These are phyloP conservation scores for Didymella exigua DNA, from an alignment of 2,329 filamentous ascomycete genomes.

Conservation along the genomic window DNA sequence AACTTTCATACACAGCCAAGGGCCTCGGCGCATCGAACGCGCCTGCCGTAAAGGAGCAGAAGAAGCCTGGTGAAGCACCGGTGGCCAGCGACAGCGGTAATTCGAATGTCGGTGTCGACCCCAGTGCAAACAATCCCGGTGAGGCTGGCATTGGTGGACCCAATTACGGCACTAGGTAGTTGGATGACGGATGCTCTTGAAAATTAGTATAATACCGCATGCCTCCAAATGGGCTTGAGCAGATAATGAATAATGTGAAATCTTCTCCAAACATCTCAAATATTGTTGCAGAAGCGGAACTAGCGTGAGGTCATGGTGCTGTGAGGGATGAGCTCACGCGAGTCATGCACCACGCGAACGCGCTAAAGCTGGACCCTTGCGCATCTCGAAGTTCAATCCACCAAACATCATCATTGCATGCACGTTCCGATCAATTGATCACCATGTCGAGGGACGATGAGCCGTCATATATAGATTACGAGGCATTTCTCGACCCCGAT, in stretches of 20 bases:
- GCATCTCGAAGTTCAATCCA: background rate
- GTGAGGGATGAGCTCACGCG: constrained; percentile 11
- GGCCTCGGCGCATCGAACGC: constrained; percentile 26
- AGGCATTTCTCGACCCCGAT: constrained; percentile 80
- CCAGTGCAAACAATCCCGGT: constrained; percentile 23
- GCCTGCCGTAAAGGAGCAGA: constrained; percentile 21
- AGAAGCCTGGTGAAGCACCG: constrained; percentile 20
- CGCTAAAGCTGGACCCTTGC: constrained; percentile 17
- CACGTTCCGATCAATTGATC: constrained; percentile 4
- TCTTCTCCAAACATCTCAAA: background rate
- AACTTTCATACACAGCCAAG: constrained; percentile 14
- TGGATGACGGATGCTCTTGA: background rate
- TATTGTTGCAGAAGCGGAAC: background rate
- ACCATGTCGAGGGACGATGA: constrained; percentile 53
- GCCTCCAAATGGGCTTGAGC: background rate
- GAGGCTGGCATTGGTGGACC: constrained; percentile 26
- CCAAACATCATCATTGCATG: background rate
- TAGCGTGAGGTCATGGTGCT: background rate
- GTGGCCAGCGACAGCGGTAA: constrained; percentile 26
- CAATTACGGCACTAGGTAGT: constrained; percentile 21
- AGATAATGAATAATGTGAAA: constrained; percentile 4
- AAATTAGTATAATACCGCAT: background rate
- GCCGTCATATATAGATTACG: constrained; percentile 93
- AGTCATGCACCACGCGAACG: constrained; percentile 9
- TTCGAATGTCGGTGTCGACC: constrained; percentile 25